These are phyloP conservation scores for Cyphellophora europaea DNA, from an alignment of 2,329 filamentous ascomycete genomes.

Conservation along the genomic window DNA sequence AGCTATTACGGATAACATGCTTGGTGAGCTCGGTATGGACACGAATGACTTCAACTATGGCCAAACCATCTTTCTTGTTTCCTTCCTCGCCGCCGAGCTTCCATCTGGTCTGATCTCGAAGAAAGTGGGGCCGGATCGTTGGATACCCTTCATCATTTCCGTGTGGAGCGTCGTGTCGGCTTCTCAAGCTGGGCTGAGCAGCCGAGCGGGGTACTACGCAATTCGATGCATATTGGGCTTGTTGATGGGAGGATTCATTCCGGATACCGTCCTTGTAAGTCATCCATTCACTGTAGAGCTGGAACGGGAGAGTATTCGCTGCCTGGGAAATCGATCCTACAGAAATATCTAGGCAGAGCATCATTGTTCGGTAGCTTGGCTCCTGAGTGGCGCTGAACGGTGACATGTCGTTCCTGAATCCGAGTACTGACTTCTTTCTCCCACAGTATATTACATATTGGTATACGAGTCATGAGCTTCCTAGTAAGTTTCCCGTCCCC, in stretches of 20 bases:
- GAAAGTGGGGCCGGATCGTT: conserved; percentile 42
- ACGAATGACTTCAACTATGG: conserved; percentile 40
- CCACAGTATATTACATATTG: conserved; percentile 66
- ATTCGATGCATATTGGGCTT: conserved; percentile 33
- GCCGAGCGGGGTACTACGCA: conserved; percentile 26
- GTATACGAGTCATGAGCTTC: conserved; percentile 46
- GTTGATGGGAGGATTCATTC: conserved; percentile 39
- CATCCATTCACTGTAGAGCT: too few species aligned
- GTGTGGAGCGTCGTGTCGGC: conserved; percentile 41
- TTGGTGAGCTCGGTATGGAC: conserved; percentile 33
- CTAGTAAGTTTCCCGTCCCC: too few species aligned
- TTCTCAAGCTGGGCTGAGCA: conserved; percentile 35
- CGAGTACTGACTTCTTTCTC: too few species aligned
- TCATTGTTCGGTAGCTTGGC: too few species aligned
- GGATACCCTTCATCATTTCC: conserved; percentile 45
- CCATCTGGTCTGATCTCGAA: conserved; percentile 49
- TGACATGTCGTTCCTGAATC: too few species aligned
- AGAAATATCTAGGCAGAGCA: too few species aligned
- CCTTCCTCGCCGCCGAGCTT: conserved; percentile 43
- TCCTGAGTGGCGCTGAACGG: too few species aligned
- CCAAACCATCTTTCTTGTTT: conserved; percentile 45
- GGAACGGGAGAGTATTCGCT: too few species aligned
- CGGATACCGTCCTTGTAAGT: conserved; percentile 24
- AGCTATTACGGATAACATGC: conserved; percentile 48
- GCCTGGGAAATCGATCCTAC: too few species aligned